phyloP scores from a whole-genome alignment of 192 early-diverging fungal species.

The Coemansia sp. region DNA sequence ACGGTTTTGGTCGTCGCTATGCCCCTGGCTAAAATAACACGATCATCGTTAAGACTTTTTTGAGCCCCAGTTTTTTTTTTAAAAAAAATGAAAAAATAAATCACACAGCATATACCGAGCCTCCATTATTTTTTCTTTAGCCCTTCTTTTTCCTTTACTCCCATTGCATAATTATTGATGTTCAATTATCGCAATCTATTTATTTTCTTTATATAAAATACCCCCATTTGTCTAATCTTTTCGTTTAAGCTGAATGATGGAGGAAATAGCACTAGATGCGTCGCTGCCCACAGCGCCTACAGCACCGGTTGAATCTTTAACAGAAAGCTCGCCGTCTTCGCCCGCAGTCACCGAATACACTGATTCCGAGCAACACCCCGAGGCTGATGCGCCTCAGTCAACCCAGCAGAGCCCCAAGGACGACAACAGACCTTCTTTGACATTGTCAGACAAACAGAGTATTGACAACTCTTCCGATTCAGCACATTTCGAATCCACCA shows the following conservation, averaged over 20 bases:
- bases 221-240: not conserved
- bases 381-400: not conserved
- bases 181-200: not conserved
- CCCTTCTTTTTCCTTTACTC: not conserved
- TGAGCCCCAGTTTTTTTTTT: not conserved
- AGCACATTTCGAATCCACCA: not conserved
- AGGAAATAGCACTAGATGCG: not conserved
- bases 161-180: too few species aligned
- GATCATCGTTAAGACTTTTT: too few species aligned
- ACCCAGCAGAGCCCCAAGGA: not conserved
- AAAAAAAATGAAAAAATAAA: not conserved
- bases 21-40: constrained; percentile 27
- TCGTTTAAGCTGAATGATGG: not conserved
- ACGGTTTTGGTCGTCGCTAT: constrained; percentile 31
- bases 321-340: not conserved
- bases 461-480: not conserved
- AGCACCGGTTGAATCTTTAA: not conserved
- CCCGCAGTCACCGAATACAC: constrained; percentile 12
- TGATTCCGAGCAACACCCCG: constrained; percentile 6
- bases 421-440: not conserved
- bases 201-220: not conserved
- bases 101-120: not conserved
- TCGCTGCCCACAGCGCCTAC: not conserved
- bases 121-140: not conserved
- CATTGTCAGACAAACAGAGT: not conserved